phyloP scores from a whole-genome alignment of 768 basidiomycete species.

The Boletus bicolor region DNA sequence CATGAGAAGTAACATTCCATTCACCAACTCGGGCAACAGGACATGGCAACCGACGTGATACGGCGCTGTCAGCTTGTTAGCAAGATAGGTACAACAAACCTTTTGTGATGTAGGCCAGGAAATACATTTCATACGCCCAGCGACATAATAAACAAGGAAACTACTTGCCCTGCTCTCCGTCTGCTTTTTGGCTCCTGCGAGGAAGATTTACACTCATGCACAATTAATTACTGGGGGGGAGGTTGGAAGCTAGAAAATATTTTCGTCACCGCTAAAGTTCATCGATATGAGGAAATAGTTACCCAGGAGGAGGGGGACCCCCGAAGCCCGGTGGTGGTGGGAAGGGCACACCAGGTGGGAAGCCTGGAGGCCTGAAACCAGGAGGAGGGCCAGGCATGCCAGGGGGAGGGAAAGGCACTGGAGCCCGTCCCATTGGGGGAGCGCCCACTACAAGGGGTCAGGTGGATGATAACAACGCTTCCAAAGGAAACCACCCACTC shows the following conservation, averaged over 20 bases:
- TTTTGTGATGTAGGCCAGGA: conserved; percentile 17
- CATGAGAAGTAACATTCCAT: conserved; percentile 20
- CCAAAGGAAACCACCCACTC: conserved; percentile 44
- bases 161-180: conserved; percentile 27
- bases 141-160: conserved; percentile 20
- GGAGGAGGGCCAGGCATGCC: conserved; percentile 87
- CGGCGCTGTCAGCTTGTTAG: conserved; percentile 25
- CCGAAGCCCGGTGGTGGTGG: conserved; percentile 78
- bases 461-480: conserved; percentile 15
- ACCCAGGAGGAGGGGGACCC: conserved; percentile 87
- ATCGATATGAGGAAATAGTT: conserved; percentile 25
- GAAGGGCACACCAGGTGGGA: conserved; percentile 79
- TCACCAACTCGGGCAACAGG: conserved; percentile 19
- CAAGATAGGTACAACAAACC: conserved; percentile 29
- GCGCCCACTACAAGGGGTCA: conserved; percentile 47
- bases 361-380: conserved; percentile 80
- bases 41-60: conserved; percentile 20
- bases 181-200: conserved; percentile 16
- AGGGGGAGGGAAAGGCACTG: conserved; percentile 59
- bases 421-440: conserved; percentile 62
- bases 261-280: conserved; percentile 3
- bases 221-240: conserved; percentile 38
- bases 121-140: conserved; percentile 27
- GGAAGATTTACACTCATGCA: conserved; percentile 7
- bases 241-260: conserved; percentile 42